phyloP scores from a whole-genome alignment of 768 basidiomycete genomes.

The Leccinum fibrillosum region DNA sequence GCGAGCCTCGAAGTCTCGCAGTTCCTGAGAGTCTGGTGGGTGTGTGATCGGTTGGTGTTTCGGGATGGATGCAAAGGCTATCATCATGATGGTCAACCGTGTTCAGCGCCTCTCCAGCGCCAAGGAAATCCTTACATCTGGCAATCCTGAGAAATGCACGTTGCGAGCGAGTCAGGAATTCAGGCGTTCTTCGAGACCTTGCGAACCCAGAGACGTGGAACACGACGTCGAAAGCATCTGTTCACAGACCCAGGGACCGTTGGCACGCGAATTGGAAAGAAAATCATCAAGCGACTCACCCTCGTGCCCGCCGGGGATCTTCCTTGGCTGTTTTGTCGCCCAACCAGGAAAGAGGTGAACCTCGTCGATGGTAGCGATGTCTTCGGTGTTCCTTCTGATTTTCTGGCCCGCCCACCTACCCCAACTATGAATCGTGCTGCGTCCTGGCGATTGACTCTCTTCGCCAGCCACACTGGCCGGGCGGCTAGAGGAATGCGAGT shows the following conservation, averaged over 20 bases:
- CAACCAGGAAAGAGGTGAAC: conserved; percentile 77
- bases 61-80: conserved; percentile 74
- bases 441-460: conserved; percentile 19
- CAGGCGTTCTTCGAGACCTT: conserved; percentile 53
- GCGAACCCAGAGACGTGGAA: conserved; percentile 79
- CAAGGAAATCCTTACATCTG: conserved; percentile 47
- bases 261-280: background rate
- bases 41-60: conserved; percentile 41
- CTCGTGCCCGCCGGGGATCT: conserved; percentile 23
- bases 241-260: background rate
- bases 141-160: conserved; percentile 74
- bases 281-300: conserved; percentile 11
- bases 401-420: conserved; percentile 64
- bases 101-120: background rate
- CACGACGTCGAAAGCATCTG: conserved; percentile 65
- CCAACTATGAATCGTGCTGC: conserved; percentile 43
- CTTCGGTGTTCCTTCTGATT: conserved; percentile 33
- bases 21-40: conserved; percentile 21
- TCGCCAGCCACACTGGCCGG: conserved; percentile 17
- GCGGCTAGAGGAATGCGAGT: conserved; percentile 20
- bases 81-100: background rate
- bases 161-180: conserved; percentile 68
- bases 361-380: conserved; percentile 37
- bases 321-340: conserved; percentile 56
- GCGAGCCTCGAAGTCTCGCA: conserved; percentile 25